Conservation (phyloP, 192 early-diverging fungal genomes). For the Coemansia sp. region DNA sequence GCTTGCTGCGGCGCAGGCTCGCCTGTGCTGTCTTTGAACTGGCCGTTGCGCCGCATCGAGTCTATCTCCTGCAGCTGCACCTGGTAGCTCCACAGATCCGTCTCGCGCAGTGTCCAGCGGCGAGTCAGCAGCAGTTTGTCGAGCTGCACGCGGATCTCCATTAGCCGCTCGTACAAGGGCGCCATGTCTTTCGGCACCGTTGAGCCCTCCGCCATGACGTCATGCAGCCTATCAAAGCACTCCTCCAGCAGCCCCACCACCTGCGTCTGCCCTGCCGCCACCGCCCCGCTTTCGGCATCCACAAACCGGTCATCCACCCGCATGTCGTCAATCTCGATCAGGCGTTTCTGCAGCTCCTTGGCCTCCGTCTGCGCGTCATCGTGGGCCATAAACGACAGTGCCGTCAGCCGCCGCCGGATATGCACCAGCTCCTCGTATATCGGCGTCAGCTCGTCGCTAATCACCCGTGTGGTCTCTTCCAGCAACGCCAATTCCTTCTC, state of each 20-base stretch:
- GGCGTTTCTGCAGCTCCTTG: conserved; percentile 63
- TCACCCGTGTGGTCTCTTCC: conserved; percentile 57
- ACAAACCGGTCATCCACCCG: conserved; percentile 82
- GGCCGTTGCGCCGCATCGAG: conserved; percentile 76
- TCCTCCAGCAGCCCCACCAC: conserved; percentile 77
- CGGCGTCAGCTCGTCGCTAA: conserved; percentile 71
- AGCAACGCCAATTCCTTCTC: conserved; percentile 49
- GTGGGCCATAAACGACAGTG: conserved; percentile 39
- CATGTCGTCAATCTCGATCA: conserved; percentile 75
- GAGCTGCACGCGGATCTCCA: conserved; percentile 70
- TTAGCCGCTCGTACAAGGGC: conserved; percentile 60
- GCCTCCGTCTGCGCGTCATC: conserved; percentile 24
- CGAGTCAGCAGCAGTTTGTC: conserved; percentile 73
- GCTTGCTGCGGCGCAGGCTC: conserved; percentile 60
- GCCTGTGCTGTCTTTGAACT: conserved; percentile 72
- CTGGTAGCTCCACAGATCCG: conserved; percentile 74
- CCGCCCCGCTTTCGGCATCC: conserved; percentile 57
- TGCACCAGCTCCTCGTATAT: conserved; percentile 69
- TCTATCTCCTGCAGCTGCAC: conserved; percentile 80
- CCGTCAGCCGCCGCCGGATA: conserved; percentile 61
- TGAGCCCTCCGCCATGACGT: conserved; percentile 68
- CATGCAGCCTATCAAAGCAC: conserved; percentile 79
- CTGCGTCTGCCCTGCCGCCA: conserved; percentile 81
- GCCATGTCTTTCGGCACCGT: conserved; percentile 61
- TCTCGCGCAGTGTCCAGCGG: conserved; percentile 77